Conservation (phyloP, 1,284 basidiomycete species). For the Wallemia ichthyophaga region DNA sequence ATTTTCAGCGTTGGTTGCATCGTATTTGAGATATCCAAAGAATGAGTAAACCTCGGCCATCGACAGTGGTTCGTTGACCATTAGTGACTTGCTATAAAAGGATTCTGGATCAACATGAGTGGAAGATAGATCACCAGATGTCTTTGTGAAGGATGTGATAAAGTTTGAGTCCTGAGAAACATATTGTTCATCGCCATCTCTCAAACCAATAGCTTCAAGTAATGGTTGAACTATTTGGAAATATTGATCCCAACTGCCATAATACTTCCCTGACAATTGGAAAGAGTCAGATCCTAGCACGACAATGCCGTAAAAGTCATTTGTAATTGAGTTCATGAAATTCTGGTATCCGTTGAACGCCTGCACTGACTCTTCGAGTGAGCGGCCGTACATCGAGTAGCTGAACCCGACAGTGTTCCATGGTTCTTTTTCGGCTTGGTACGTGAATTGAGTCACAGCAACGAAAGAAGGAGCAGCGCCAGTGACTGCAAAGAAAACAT, state of each 20-base stretch:
- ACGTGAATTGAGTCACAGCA: neutral
- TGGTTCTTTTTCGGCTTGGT: neutral
- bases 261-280: neutral
- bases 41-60: neutral
- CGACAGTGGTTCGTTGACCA: neutral
- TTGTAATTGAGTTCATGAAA: neutral
- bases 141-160: neutral
- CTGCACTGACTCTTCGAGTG: neutral
- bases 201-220: neutral
- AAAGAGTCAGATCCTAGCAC: neutral
- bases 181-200: neutral
- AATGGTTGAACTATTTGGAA: neutral
- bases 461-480: neutral
- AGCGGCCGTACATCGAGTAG: neutral
- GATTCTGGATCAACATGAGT: neutral
- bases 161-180: neutral
- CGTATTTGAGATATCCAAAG: neutral
- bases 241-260: neutral
- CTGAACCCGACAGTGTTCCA: neutral
- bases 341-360: constrained; percentile 1
- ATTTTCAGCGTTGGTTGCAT: neutral
- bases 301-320: neutral
- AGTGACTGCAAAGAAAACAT: neutral
- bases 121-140: neutral
- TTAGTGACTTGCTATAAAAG: neutral